Evolutionary conservation across 495 filamentous ascomycete genomes (phyloP).

Genomic region (Amphirosellinia nigrospora): DNA sequence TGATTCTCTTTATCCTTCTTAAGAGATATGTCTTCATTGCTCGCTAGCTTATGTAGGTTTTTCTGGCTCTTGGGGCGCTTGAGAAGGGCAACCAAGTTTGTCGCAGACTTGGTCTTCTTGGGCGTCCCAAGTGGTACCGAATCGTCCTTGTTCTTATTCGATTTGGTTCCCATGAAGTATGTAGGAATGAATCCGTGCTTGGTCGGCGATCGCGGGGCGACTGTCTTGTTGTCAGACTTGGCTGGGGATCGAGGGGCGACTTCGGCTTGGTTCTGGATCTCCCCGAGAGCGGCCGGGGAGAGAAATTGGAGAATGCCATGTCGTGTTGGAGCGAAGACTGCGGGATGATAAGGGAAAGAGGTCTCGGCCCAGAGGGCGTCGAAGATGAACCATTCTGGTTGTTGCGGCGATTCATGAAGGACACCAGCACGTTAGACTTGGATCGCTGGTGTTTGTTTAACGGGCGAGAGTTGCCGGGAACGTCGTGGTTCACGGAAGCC

Average conservation of each 20-base stretch:
- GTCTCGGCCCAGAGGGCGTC: slow-evolving; percentile 38
- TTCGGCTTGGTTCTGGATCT: slow-evolving; percentile 57
- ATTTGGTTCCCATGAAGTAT: slow-evolving; percentile 62
- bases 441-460: slow-evolving; percentile 51
- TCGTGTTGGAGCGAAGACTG: slow-evolving; percentile 34
- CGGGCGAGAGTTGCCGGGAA: slow-evolving; percentile 30
- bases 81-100: slow-evolving; percentile 72
- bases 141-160: slow-evolving; percentile 43
- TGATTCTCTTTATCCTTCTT: slow-evolving; percentile 82
- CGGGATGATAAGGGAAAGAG: slow-evolving; percentile 34
- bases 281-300: slow-evolving; percentile 52
- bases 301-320: slow-evolving; percentile 35
- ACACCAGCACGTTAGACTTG: slow-evolving; percentile 64
- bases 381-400: slow-evolving; percentile 54
- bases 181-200: slow-evolving; percentile 73
- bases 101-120: slow-evolving; percentile 85
- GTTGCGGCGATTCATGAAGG: slow-evolving; percentile 61
- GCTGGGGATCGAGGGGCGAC: slow-evolving; percentile 44
- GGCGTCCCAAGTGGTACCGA: slow-evolving; percentile 59
- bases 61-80: slow-evolving; percentile 66
- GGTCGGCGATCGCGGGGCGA: slow-evolving; percentile 51
- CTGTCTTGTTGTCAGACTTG: slow-evolving; percentile 39
- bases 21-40: slow-evolving; percentile 42
- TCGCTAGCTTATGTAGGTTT: slow-evolving; percentile 51
- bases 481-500: slow-evolving; percentile 35